Base-by-base conservation (phyloP, 257 asterid species). In the Cynanchum wilfordii region DNA sequence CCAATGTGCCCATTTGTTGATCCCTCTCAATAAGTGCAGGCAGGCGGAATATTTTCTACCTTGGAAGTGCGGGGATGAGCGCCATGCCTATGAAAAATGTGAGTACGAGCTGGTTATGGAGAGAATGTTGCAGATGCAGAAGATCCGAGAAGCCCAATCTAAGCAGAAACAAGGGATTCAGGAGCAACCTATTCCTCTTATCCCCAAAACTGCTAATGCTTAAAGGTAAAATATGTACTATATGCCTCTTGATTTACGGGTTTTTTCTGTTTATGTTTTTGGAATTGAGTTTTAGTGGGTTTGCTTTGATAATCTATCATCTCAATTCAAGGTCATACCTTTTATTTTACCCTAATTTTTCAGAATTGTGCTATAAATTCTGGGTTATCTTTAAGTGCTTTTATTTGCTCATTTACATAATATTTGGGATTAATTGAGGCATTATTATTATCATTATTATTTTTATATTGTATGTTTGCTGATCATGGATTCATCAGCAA, bases 21-120 rank as follows among this genome's bases (percentile, higher is more conserved):
- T 93, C 76, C 97, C 97, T 44, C 87, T 91, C 73, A 91, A 91
- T 82, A 91, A 91, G 73, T 93, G 98, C 86, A 90, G 96, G 25
- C 96, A 86, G 74, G 80, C 98, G 64, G 98, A 90, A 85, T 66
- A 87, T 71, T 93, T 77, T 77, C 87, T 91, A n/a, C 98, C 98
- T 0, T 93, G 98, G 97, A 93, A 93, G 85, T 91, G 97, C 77
- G 96, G 81, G 77, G 47, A 79, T 12, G 96, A 91, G 77, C 94
- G 97, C 77, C 97, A 89, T 75, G 7, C 86, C 38, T 94, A 94
- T 20, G 96, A 94, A 78, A 94, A 94, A 84, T 94, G 98, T 73
- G 97, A 72, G 68, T 94, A 94, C 88, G 98, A 91, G 82, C 97
- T 94, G 74, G 95, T 94, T 20, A 94, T 94, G 98, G 97, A 94